These are phyloP conservation scores for Angomonas deanei DNA, from an alignment of 208 protist species.

Conservation along the genomic window DNA sequence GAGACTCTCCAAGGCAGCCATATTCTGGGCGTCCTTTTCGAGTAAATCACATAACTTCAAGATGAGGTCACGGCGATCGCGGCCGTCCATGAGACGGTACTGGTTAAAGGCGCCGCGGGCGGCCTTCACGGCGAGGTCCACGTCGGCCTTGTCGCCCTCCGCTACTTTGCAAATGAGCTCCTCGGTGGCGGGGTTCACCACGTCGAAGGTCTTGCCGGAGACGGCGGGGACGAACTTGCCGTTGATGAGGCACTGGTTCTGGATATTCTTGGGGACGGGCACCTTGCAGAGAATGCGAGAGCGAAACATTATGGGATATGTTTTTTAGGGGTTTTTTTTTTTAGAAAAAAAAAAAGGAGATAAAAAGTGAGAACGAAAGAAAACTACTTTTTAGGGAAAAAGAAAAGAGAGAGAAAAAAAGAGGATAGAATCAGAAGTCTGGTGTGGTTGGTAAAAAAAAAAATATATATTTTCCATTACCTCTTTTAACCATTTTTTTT, in stretches of 20 bases:
- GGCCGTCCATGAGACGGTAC: slow-evolving; percentile 40
- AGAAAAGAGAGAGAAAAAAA: slow-evolving; percentile 14
- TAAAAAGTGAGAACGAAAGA: background rate
- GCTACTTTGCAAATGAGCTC: slow-evolving; percentile 66
- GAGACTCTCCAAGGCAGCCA: slow-evolving; percentile 76
- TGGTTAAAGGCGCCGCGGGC: slow-evolving; percentile 53
- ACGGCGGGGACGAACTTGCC: slow-evolving; percentile 70
- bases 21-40: slow-evolving; percentile 49
- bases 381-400: slow-evolving; percentile 1
- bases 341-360: background rate
- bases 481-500: no score
- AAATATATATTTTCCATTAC: slow-evolving; percentile 5
- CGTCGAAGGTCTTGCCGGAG: slow-evolving; percentile 67
- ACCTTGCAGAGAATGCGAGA: background rate
- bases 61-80: slow-evolving; percentile 51
- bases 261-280: slow-evolving; percentile 30
- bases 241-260: slow-evolving; percentile 85
- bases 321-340: background rate
- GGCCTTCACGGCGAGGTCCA: slow-evolving; percentile 78
- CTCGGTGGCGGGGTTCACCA: slow-evolving; percentile 76
- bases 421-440: slow-evolving; percentile 8
- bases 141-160: slow-evolving; percentile 67
- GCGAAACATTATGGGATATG: slow-evolving; percentile 9
- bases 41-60: slow-evolving; percentile 75
- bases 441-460: background rate